These are phyloP conservation scores for Gnomoniopsis smithogilvyi DNA, from an alignment of 2,329 filamentous ascomycete genomes.

Conservation along the genomic window DNA sequence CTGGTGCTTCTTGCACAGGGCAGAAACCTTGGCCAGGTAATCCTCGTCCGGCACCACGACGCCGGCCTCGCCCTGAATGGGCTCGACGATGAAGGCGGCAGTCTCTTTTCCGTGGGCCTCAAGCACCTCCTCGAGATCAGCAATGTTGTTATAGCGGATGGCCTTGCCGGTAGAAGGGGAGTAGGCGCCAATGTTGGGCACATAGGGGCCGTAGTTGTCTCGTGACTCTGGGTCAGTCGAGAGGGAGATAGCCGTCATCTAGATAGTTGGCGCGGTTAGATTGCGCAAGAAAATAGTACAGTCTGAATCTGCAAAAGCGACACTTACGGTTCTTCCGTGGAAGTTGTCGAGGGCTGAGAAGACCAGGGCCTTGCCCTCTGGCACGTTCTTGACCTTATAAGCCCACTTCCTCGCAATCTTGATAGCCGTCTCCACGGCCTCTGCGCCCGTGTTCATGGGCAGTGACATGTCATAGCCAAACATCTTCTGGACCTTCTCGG, in stretches of 20 bases:
- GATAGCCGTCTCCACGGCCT: conserved; percentile 92
- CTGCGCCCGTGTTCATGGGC: conserved; percentile 97
- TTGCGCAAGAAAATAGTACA: conserved; percentile 2
- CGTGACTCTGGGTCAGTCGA: conserved; percentile 94
- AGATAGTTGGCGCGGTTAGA: conserved; percentile 8
- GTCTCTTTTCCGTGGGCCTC: conserved; percentile 79
- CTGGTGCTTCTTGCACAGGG: conserved; percentile 91
- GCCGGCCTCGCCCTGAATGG: conserved; percentile 95
- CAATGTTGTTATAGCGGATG: conserved; percentile 83
- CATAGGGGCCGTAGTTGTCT: conserved; percentile 94
- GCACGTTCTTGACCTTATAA: conserved; percentile 92
- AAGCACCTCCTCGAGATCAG: conserved; percentile 75
- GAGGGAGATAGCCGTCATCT: conserved; percentile 94
- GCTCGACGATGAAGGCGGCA: conserved; percentile 91
- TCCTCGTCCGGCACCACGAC: conserved; percentile 91
- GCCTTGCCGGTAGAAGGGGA: conserved; percentile 72
- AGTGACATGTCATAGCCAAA: conserved; percentile 98
- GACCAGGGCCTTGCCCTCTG: conserved; percentile 77
- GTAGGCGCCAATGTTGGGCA: conserved; percentile 79
- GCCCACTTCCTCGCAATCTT: conserved; percentile 98
- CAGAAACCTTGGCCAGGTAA: conserved; percentile 77
- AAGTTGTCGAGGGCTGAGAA: conserved; percentile 91
- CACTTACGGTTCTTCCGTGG: conserved; percentile 84
- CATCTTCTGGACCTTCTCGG: conserved; percentile 81
- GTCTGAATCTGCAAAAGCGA: conserved; percentile 6